Base-by-base conservation (phyloP, 352 stramenopile genomes). In the Phytophthora litchii region DNA sequence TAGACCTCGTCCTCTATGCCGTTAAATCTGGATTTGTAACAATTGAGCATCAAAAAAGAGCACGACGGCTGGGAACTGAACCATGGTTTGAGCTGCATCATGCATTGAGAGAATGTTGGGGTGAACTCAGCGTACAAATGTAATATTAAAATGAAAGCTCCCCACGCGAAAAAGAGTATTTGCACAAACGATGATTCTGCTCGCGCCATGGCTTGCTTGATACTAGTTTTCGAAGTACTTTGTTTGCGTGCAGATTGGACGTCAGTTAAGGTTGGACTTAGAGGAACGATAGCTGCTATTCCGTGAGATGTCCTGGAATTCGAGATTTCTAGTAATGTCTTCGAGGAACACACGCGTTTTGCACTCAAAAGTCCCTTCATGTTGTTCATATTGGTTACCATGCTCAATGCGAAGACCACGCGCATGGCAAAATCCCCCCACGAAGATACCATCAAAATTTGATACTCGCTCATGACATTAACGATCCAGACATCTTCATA, bases 371-470 rank as follows among this genome's bases (percentile, higher is more conserved):
- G 42, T 5, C 44, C 50, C 32, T 83, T 83, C 48, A 74, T 54
- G 8, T 54, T 71, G 23, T 70, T 56, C 40, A 80, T 52, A 5
- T 63, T 69, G 6, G 19, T 20, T 2, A 86, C 21, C 29, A 80
- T 57, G 8, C 70, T 64, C 5, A 76, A 11, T 5, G 67, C 73
- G 16, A 86, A 83, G 1, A 86, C 29, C 1, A 83, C 27, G 1
- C 64, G 61, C 36, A 65, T 69, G 13, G 37, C 44, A 0, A 79
- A 48, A 38, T 85, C 70, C 1, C 38, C 12, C 59, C 64, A 82
- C 4, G 75, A 82, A 3, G 27, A 38, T 2, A 87, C 61, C 13
- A 85, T 21, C 4, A 80, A 23, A 9, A 83, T 37, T 5, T 74
- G 49, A 19, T 67, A 70, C 36, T 76, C 67, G 35, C 58, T 70